A percentile compares a stretch with the other conserved stretches of the same genome.
phyloP scores from a whole-genome alignment of 441 rosid genomes.

The Erysimum cheiri region DNA sequence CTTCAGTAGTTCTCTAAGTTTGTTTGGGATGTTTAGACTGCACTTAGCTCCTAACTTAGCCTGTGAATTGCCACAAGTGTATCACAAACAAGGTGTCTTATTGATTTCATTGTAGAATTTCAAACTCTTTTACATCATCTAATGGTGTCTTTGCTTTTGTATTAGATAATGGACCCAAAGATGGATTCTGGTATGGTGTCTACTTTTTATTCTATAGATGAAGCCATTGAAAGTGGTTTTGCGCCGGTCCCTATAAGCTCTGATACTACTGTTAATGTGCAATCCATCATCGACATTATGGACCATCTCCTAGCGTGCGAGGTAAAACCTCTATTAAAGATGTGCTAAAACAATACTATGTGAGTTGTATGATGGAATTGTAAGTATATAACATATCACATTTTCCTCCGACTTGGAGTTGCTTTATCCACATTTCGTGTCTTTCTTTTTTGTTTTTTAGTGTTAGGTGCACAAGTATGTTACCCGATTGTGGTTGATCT shows the following conservation, averaged over 20 bases:
- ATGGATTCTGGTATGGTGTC: slow-evolving; percentile 96
- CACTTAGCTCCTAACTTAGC: neutral
- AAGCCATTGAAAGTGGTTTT: slow-evolving; percentile 88
- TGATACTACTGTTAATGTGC: slow-evolving; percentile 72
- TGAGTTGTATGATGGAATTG: neutral
- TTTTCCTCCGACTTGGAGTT: slow-evolving; percentile 1
- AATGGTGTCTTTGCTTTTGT: slow-evolving; percentile 26
- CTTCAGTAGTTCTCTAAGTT: neutral
- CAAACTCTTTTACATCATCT: neutral
- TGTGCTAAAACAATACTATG: neutral
- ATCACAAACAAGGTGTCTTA: neutral
- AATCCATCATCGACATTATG: slow-evolving; percentile 82
- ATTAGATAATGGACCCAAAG: slow-evolving; percentile 98
- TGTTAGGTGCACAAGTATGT: slow-evolving; percentile 1
- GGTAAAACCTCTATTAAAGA: slow-evolving; percentile 54
- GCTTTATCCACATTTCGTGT: slow-evolving; percentile 3
- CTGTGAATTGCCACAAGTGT: neutral
- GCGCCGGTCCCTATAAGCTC: slow-evolving; percentile 84
- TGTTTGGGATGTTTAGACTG: slow-evolving; percentile 1
- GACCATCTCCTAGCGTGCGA: slow-evolving; percentile 96
- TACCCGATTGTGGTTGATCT: slow-evolving; percentile 20
- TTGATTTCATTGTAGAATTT: neutral
- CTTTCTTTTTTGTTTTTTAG: neutral
- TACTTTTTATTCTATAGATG: slow-evolving; percentile 83
- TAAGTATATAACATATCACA: slow-evolving; percentile 8